phyloP scores from a whole-genome alignment of 176 grass and related monocot species.

The Pharus latifolius region DNA sequence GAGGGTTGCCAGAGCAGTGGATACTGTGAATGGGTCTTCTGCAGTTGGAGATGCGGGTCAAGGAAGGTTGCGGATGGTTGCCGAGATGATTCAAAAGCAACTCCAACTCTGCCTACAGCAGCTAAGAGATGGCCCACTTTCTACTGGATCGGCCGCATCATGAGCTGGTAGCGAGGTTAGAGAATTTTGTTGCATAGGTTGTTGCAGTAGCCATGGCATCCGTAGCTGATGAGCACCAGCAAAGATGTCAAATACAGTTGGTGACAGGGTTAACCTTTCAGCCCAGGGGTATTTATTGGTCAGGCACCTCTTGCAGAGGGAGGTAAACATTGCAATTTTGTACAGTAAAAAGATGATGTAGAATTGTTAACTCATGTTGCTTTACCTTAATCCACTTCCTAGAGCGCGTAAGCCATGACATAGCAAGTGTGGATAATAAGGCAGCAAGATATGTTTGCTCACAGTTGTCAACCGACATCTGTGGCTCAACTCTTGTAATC shows the following conservation, averaged over 20 bases:
- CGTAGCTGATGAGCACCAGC: neutral
- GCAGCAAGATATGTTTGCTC: neutral
- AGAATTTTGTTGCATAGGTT: conserved; percentile 11
- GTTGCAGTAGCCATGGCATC: neutral
- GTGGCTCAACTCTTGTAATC: neutral
- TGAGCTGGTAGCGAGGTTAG: conserved; percentile 22
- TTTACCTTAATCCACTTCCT: neutral
- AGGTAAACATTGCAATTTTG: conserved; percentile 8
- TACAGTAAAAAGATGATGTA: conserved; percentile 30
- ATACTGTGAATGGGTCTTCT: conserved; percentile 54
- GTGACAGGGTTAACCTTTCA: neutral
- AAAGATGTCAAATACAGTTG: neutral
- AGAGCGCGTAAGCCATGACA: conserved; percentile 1
- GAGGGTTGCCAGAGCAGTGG: conserved; percentile 72
- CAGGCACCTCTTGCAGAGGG: no score
- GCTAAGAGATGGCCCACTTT: conserved; percentile 70
- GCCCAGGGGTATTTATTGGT: neutral
- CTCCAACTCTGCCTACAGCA: conserved; percentile 67
- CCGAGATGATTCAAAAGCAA: conserved; percentile 79
- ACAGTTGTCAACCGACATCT: neutral
- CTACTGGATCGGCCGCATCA: conserved; percentile 58
- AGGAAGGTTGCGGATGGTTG: conserved; percentile 81
- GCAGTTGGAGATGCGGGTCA: conserved; percentile 62
- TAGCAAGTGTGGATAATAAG: conserved; percentile 3
- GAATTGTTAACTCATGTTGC: neutral